phyloP scores from a whole-genome alignment of 1,139 yeast species.

The Candida labiduridarum region DNA sequence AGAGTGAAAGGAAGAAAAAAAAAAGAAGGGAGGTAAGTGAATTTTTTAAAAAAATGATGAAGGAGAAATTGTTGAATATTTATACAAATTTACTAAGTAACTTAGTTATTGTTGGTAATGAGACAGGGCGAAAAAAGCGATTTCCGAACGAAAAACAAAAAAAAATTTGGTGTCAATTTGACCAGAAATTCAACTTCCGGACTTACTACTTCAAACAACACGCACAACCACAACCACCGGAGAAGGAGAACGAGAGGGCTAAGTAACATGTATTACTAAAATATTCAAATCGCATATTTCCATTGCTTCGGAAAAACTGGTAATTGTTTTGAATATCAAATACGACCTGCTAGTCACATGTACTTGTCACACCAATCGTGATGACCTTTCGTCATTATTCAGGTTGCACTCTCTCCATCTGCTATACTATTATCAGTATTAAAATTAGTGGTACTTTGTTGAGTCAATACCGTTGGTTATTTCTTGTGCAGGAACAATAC shows the following conservation, averaged over 20 bases:
- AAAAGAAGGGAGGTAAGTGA: conserved; percentile 1
- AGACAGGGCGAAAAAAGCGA: neutral
- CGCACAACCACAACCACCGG: neutral
- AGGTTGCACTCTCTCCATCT: too few relatives aligned
- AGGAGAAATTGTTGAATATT: conserved; percentile 13
- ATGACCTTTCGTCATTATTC: neutral
- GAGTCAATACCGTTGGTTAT: neutral
- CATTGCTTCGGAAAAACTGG: too few relatives aligned
- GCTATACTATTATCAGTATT: too few relatives aligned
- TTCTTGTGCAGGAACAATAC: conserved; percentile 3
- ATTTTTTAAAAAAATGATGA: neutral
- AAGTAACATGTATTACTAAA: too few relatives aligned
- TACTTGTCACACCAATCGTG: neutral
- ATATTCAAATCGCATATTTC: too few relatives aligned
- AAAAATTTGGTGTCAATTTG: conserved; percentile 1
- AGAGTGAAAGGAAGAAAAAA: conserved; percentile 4
- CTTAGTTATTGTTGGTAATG: too few relatives aligned
- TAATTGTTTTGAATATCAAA: too few relatives aligned
- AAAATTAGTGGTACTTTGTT: neutral
- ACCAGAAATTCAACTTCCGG: conserved; percentile 3
- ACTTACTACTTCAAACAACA: neutral
- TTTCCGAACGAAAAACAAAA: conserved; percentile 3
- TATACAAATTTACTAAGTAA: conserved; percentile 5
- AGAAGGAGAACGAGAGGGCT: neutral
- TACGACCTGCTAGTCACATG: too few relatives aligned